Evolutionary conservation across 2,329 filamentous ascomycete species (phyloP).

Genomic region (Thielaviopsis punctulata): DNA sequence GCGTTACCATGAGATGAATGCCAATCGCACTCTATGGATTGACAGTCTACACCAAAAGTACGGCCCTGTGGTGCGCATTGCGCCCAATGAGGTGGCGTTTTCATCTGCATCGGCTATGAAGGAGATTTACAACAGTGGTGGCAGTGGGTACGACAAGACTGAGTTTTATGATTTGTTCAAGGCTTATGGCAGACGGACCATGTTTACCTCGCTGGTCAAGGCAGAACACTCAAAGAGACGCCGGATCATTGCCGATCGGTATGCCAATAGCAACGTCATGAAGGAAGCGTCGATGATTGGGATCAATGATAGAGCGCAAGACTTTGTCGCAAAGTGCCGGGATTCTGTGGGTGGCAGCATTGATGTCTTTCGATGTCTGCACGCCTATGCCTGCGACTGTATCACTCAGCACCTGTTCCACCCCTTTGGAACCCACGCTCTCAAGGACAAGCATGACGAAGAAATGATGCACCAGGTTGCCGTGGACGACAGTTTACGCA

Average conservation of each 20-base stretch:
- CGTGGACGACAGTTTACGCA: constrained; percentile 49
- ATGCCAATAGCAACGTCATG: constrained; percentile 51
- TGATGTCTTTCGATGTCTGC: constrained; percentile 46
- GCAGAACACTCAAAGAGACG: constrained; percentile 46
- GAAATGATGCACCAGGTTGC: constrained; percentile 52
- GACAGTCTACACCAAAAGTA: constrained; percentile 38
- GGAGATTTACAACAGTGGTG: constrained; percentile 44
- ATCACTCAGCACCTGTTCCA: constrained; percentile 54
- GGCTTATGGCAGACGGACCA: constrained; percentile 39
- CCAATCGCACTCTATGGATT: constrained; percentile 36
- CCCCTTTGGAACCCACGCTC: constrained; percentile 43
- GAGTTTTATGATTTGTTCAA: constrained; percentile 46
- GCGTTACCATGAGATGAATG: constrained; percentile 39
- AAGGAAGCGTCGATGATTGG: constrained; percentile 35
- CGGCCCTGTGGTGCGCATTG: constrained; percentile 39
- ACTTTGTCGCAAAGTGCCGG: constrained; percentile 37
- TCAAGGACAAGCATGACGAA: constrained; percentile 37
- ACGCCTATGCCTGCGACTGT: constrained; percentile 54
- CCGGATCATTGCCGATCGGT: constrained; percentile 46
- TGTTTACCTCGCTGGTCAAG: constrained; percentile 42
- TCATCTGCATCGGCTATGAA: constrained; percentile 37
- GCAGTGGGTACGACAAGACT: constrained; percentile 48
- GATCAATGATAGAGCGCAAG: constrained; percentile 37
- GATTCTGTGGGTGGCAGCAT: constrained; percentile 27
- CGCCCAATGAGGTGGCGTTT: constrained; percentile 42